Base-by-base conservation (phyloP, 192 early-diverging fungal species). In the Linnemannia exigua region DNA sequence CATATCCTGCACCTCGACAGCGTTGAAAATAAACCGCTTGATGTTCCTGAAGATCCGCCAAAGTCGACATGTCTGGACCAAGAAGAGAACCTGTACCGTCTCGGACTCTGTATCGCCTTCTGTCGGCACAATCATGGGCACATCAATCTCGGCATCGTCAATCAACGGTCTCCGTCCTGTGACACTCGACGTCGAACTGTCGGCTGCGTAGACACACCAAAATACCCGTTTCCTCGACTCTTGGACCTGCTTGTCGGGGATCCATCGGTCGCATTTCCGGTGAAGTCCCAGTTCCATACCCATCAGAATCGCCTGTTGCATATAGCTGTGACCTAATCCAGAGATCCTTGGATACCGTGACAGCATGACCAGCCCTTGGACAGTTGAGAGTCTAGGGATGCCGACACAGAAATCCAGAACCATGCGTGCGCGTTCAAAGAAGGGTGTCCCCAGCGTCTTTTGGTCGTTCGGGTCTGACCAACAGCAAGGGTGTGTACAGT, bases 1-100 rank as follows among this genome's bases (percentile, higher is more conserved):
- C 84, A 86, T 86, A 5, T 80, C 84, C 61, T 80, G 78, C 0
- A 86, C 84, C 37, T 80, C 84, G 35, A 22, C 50, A 41, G 78
- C 84, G 52, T 86, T 86, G 22, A 86, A 86, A n/a, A 86, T 70
- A 37, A 77, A 80, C 20, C 84, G 74, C 66, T 86, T 86, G 58
- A 86, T 86, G 70, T 79, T 80, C 54, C 84, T 61, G 33, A 80
- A 86, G n/a, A 86, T 86, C 20, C 75, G 31, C 84, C 84, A 86
- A 11, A 86, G 79, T 28, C 70, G 68, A 25, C 78, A 80, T 6
- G 67, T 80, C 41, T 80, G 75, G 7, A 80, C 58, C 70, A 86
- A 25, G 54, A 79, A 86, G 36, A 86, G 22, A 8, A 71, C 44
- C 25, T 86, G 84, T 14, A 48, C 17, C 6, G 77, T 51, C 50